Evolutionary conservation across 2,329 filamentous ascomycete species (phyloP), one percentile per base, ranked within the genome.

Genomic region (Fusarium sp.): DNA sequence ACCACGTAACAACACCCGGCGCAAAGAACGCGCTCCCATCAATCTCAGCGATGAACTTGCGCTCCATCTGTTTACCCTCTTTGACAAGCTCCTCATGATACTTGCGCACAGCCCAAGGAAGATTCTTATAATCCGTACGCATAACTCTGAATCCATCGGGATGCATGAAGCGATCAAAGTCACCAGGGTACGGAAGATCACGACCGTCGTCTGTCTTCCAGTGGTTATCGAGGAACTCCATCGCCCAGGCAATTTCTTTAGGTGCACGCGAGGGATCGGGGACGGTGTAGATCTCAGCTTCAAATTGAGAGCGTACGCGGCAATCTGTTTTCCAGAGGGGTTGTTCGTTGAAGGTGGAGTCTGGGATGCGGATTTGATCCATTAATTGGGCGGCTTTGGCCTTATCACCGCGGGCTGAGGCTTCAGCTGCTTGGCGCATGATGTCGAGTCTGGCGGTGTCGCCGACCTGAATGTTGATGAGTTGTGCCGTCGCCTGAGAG

Each of bases 101-200:
- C 29, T 72, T 61, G 27, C 70, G 65, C 20, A 72, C 70, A 53
- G 70, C 55, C 70, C 68, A 72, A 1, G 70, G 68, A 0, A 72
- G 35, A 11, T 72, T 25, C 18, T 72, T 53, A 20, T 66, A 72
- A 20, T 72, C 59, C 14, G 25, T 42, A 2, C 55, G 59, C 13
- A 72, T 58, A 4, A 72, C 52, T 6, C 68, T 65, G n/a, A 72
- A 72, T 3, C 70, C 70, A 6, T 62, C 52, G 1, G 52, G 61
- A 11, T 72, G 68, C 70, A 72, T 65, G 20, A 66, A 72, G 8
- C 52, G 44, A 15, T 61, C 56, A 8, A 72, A 72, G 25, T 72
- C 70, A 0, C 70, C 70, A 4, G 65, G 68, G 15, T 72, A 72
- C 9, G 68, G 68, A 36, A 72, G 60, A 38, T 72, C 64, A 1